Conservation (phyloP, 345 rosid genomes). For the Nephelium lappaceum region DNA sequence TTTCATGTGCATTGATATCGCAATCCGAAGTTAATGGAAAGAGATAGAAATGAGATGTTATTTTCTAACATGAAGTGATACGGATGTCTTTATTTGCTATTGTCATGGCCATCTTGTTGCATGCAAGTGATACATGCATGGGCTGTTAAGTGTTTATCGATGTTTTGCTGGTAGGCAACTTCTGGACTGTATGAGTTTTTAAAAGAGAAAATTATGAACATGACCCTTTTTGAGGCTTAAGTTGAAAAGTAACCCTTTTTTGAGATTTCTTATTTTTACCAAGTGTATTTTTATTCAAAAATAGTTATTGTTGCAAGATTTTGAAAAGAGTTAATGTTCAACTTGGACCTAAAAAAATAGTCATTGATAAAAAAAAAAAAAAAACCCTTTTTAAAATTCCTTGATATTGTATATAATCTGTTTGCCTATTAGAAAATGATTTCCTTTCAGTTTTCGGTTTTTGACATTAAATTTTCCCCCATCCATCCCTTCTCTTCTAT, state of each 20-base stretch:
- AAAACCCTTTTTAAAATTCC: neutral
- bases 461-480: constrained; percentile 9
- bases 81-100: neutral
- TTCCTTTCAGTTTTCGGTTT: neutral
- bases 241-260: too few species aligned
- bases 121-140: neutral
- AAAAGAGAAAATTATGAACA: too few species aligned
- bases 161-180: neutral
- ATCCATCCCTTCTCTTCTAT: neutral
- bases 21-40: neutral
- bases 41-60: neutral
- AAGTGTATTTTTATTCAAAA: too few species aligned
- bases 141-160: neutral
- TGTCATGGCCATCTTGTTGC: neutral
- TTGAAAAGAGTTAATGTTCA: too few species aligned
- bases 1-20: neutral
- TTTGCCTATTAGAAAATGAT: neutral
- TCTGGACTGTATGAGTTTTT: neutral
- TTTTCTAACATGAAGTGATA: neutral
- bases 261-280: too few species aligned
- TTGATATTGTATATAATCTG: neutral
- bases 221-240: too few species aligned
- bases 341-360: too few species aligned
- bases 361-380: too few species aligned
- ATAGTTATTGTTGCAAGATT: too few species aligned